A percentile compares a stretch with the other conserved stretches of the same genome.
Conservation (phyloP, 2,329 filamentous ascomycete species). For the Xylaria sp. region DNA sequence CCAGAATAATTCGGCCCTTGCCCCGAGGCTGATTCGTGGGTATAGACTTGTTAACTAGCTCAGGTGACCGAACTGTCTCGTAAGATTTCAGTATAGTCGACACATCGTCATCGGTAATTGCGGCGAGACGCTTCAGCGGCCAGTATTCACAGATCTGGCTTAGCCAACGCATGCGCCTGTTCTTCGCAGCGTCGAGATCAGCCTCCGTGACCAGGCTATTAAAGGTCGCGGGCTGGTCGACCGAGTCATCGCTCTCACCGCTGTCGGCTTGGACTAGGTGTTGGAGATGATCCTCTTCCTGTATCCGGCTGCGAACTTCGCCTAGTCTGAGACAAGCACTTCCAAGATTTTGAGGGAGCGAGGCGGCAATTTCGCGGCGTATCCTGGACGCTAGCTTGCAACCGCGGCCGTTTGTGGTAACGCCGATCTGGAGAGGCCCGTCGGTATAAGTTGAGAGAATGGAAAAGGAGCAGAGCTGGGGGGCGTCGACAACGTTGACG, state of each 20-base stretch:
- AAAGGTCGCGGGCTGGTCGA: conserved; percentile 80
- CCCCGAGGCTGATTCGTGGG: neutral
- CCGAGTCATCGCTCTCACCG: conserved; percentile 60
- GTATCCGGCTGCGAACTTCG: conserved; percentile 70
- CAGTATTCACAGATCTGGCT: conserved; percentile 98
- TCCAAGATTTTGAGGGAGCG: conserved; percentile 77
- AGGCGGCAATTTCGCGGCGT: conserved; percentile 82
- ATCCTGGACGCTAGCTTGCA: conserved; percentile 93
- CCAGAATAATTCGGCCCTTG: conserved; percentile 79
- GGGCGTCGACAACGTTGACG: conserved; percentile 89
- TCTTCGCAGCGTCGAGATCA: conserved; percentile 76
- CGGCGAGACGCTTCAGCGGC: conserved; percentile 82
- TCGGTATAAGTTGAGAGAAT: conserved; percentile 88
- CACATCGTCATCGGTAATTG: conserved; percentile 80
- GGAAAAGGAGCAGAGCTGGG: conserved; percentile 85
- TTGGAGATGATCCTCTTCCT: conserved; percentile 70
- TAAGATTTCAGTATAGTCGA: conserved; percentile 78
- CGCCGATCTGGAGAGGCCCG: conserved; percentile 90
- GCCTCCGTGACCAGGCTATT: conserved; percentile 80
- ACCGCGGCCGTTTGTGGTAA: conserved; percentile 92
- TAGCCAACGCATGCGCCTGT: conserved; percentile 87
- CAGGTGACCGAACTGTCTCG: conserved; percentile 39
- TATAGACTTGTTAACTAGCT: conserved; percentile 29
- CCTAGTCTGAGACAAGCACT: conserved; percentile 79
- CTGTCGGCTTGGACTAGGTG: conserved; percentile 44